Evolutionary conservation across 192 early-diverging fungal species (phyloP).

Genomic region (Coemansia sp.): DNA sequence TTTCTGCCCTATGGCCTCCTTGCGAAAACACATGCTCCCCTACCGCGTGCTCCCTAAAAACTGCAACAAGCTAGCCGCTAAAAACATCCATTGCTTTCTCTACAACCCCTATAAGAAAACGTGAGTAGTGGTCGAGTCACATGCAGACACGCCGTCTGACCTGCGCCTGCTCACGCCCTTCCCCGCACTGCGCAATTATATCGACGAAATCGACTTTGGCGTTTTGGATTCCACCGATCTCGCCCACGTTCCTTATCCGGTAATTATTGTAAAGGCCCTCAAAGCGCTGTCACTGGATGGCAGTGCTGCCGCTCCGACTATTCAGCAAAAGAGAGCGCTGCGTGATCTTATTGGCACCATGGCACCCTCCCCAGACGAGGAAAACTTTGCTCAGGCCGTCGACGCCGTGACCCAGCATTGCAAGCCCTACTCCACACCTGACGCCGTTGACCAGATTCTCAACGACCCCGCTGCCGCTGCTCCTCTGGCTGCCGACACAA

Average conservation of each 20-base stretch:
- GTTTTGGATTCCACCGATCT: slow-evolving; percentile 64
- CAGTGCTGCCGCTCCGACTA: slow-evolving; percentile 49
- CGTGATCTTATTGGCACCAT: slow-evolving; percentile 59
- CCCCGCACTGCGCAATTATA: slow-evolving; percentile 62
- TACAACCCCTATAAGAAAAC: not conserved
- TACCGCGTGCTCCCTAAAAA: not conserved
- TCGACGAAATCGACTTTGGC: slow-evolving; percentile 65
- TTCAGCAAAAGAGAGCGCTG: slow-evolving; percentile 64
- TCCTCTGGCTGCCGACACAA: slow-evolving; percentile 6
- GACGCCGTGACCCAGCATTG: slow-evolving; percentile 59
- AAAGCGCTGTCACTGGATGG: slow-evolving; percentile 69
- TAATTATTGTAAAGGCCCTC: slow-evolving; percentile 76
- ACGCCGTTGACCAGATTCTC: slow-evolving; percentile 29
- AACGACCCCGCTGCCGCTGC: slow-evolving; percentile 31
- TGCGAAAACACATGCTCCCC: not conserved
- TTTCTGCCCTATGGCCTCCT: not conserved
- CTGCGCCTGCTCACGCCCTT: slow-evolving; percentile 85
- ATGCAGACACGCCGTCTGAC: slow-evolving; percentile 76
- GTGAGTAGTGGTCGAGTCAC: slow-evolving; percentile 81
- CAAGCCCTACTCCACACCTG: slow-evolving; percentile 55
- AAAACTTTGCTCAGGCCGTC: slow-evolving; percentile 89
- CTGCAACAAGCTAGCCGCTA: not conserved
- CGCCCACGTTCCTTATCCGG: slow-evolving; percentile 82
- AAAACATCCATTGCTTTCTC: not conserved
- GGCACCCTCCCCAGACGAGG: slow-evolving; percentile 65